These are phyloP conservation scores for Fusarium foetens DNA, from an alignment of 2,329 filamentous ascomycete species.

Conservation along the genomic window DNA sequence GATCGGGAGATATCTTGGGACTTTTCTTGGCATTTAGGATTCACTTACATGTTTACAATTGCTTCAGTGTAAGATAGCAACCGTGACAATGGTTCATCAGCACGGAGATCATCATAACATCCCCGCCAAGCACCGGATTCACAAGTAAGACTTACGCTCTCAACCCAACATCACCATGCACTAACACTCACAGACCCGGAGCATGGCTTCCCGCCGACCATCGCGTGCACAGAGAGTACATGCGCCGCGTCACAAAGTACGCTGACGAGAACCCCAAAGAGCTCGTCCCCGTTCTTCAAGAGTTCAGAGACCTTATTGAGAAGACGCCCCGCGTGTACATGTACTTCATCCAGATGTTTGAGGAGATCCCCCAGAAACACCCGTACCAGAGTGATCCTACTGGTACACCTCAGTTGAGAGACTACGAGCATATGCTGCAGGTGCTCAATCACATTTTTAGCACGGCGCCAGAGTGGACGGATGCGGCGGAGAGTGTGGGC, in stretches of 20 bases:
- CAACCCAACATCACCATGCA: background rate
- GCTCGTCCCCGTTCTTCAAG: constrained; percentile 68
- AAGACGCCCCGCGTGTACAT: constrained; percentile 71
- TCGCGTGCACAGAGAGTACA: constrained; percentile 70
- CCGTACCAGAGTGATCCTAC: constrained; percentile 71
- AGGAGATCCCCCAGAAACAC: constrained; percentile 69
- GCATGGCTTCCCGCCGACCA: constrained; percentile 73
- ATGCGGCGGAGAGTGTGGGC: constrained; percentile 61
- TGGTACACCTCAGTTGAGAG: constrained; percentile 69
- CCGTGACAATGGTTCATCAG: constrained; percentile 59
- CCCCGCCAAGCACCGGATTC: constrained; percentile 57
- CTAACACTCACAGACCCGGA: constrained; percentile 55
- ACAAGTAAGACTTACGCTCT: constrained; percentile 52
- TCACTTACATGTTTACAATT: background rate
- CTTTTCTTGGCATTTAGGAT: background rate
- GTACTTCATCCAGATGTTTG: constrained; percentile 74
- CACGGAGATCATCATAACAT: constrained; percentile 63
- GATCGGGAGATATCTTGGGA: background rate
- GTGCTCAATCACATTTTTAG: constrained; percentile 71
- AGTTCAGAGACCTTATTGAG: constrained; percentile 75
- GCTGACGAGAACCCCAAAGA: constrained; percentile 62
- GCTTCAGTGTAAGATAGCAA: background rate
- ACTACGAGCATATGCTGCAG: constrained; percentile 73
- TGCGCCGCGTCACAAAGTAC: constrained; percentile 65
- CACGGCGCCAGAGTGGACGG: constrained; percentile 63